Percentiles rank a stretch among this genome's conserved stretches.
These are phyloP conservation scores for Sanghuangporus sanghuang DNA, from an alignment of 1,284 basidiomycete genomes.

Conservation along the genomic window DNA sequence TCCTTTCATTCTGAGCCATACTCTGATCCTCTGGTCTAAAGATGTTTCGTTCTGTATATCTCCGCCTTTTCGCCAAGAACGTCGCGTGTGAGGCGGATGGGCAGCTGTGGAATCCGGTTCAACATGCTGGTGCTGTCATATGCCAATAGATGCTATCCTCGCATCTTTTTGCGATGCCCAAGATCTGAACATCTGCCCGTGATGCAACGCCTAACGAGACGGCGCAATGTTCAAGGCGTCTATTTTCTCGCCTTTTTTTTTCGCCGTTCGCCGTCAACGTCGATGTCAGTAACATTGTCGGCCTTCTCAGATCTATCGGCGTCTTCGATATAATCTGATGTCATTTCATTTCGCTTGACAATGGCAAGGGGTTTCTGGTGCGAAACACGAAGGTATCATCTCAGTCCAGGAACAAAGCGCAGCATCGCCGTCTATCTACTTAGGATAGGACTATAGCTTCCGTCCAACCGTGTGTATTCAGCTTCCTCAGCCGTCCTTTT, in stretches of 20 bases:
- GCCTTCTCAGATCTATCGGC: background rate
- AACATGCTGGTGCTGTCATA: background rate
- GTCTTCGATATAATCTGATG: background rate
- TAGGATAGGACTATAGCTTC: background rate
- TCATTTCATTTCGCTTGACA: background rate
- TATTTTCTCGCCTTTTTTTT: background rate
- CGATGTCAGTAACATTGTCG: background rate
- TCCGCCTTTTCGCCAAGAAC: background rate
- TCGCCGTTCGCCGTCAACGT: background rate
- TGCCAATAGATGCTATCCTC: no score
- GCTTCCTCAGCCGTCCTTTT: background rate
- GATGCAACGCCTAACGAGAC: background rate
- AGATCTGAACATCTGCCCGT: background rate
- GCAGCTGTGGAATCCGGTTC: background rate
- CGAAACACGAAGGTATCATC: background rate
- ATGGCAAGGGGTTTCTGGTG: background rate
- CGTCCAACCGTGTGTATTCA: background rate
- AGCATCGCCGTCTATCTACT: background rate
- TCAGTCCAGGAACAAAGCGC: background rate
- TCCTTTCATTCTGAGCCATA: background rate
- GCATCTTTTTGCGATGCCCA: background rate
- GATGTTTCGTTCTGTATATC: background rate
- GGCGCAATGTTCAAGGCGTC: background rate
- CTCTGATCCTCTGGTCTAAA: background rate
- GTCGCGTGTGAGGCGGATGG: background rate